Evolutionary conservation across 2,329 filamentous ascomycete genomes (phyloP).

Genomic region (Phyllosticta paracitricarpa): DNA sequence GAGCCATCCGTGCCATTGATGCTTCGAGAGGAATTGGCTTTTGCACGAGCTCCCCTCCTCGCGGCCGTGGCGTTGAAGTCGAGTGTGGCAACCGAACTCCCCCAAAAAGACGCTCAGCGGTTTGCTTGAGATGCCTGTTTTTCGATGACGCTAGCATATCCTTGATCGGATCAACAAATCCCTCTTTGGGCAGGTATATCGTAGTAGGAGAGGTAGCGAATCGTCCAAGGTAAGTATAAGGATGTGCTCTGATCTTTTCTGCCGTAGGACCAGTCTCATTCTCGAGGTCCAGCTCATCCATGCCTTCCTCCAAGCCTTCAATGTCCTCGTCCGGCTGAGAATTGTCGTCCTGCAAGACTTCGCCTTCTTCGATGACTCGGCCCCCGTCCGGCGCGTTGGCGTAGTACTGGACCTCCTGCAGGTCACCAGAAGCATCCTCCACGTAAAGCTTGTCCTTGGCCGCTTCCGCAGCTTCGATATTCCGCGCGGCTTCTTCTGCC

Average conservation of each 20-base stretch:
- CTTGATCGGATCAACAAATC: slow-evolving; percentile 60
- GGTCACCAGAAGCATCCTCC: slow-evolving; percentile 45
- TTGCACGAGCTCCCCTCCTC: slow-evolving; percentile 47
- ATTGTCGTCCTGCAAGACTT: slow-evolving; percentile 24
- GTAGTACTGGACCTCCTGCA: slow-evolving; percentile 52
- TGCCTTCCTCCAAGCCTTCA: slow-evolving; percentile 18
- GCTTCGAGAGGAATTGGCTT: slow-evolving; percentile 55
- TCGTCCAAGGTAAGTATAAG: slow-evolving; percentile 62
- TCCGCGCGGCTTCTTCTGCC: slow-evolving; percentile 33
- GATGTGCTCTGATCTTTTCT: slow-evolving; percentile 51
- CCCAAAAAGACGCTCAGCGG: slow-evolving; percentile 66
- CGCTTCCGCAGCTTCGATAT: slow-evolving; percentile 31
- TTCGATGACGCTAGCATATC: slow-evolving; percentile 57
- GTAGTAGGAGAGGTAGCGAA: slow-evolving; percentile 66
- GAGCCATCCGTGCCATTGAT: slow-evolving; percentile 55
- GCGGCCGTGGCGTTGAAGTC: slow-evolving; percentile 54
- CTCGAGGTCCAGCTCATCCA: slow-evolving; percentile 20
- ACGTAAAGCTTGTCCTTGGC: slow-evolving; percentile 37
- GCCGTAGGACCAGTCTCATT: slow-evolving; percentile 18
- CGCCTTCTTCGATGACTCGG: slow-evolving; percentile 26
- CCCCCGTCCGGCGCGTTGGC: slow-evolving; percentile 19
- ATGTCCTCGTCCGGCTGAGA: slow-evolving; percentile 26
- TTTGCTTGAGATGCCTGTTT: slow-evolving; percentile 59
- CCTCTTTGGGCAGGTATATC: slow-evolving; percentile 60
- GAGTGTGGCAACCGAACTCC: slow-evolving; percentile 68